Evolutionary conservation across 2,329 filamentous ascomycete species (phyloP).

Genomic region (Claviceps sp.): DNA sequence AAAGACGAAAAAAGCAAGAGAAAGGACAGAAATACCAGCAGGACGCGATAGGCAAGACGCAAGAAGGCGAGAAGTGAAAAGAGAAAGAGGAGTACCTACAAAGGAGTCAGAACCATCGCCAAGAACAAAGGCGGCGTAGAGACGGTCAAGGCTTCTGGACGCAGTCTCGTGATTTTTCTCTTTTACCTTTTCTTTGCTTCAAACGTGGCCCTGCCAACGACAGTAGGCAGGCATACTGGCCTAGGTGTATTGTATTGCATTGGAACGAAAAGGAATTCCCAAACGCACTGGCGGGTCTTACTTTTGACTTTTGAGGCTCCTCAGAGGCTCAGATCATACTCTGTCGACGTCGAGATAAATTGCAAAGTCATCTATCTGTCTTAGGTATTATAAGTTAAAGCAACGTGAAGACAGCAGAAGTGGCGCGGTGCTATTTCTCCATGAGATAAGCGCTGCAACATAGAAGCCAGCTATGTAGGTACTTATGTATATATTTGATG

Average conservation of each 20-base stretch:
- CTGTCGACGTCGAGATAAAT: neutral
- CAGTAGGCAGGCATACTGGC: neutral
- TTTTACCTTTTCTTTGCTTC: neutral
- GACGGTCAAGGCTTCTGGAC: neutral
- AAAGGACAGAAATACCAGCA: neutral
- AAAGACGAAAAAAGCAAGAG: neutral
- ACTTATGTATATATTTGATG: neutral
- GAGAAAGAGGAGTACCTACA: neutral
- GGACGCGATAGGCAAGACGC: neutral
- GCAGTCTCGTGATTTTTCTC: neutral
- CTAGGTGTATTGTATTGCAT: neutral
- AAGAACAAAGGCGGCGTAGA: neutral
- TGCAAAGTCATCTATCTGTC: neutral
- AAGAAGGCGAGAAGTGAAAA: neutral
- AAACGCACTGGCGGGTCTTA: neutral
- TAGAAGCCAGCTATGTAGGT: too few species aligned
- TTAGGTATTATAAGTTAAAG: too few species aligned
- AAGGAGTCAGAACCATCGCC: neutral
- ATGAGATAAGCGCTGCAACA: neutral
- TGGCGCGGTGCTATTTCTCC: neutral
- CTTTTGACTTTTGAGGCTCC: neutral
- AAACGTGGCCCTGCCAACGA: neutral
- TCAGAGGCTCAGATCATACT: neutral
- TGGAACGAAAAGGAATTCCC: neutral
- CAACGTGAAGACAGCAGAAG: neutral